phyloP scores from a whole-genome alignment of 331 rosid genomes.

The Quercus lobata region DNA sequence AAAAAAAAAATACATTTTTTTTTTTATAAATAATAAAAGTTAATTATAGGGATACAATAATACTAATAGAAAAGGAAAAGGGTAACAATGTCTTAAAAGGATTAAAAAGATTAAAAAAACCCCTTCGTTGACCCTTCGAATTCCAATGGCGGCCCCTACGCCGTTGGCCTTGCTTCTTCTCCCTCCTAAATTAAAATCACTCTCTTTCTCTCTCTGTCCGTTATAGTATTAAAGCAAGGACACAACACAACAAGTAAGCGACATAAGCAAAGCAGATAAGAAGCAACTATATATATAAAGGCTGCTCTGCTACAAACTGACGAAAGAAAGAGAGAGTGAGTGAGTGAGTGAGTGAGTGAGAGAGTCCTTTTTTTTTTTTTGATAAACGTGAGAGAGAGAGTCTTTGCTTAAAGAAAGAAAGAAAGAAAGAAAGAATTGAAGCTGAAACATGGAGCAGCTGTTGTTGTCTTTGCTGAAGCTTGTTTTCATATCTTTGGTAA shows the following conservation, averaged over 20 bases:
- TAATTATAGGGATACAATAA: slow-evolving; percentile 14
- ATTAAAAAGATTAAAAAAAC: slow-evolving; percentile 4
- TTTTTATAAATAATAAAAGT: not conserved
- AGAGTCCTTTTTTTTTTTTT: too few species aligned
- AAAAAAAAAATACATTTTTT: too few species aligned
- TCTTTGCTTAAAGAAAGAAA: not conserved
- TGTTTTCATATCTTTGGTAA: slow-evolving; percentile 10
- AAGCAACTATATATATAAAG: slow-evolving; percentile 13
- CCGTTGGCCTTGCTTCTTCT: slow-evolving; percentile 68
- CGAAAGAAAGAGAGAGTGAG: not conserved
- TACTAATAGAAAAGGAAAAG: slow-evolving; percentile 22
- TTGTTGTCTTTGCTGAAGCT: slow-evolving; percentile 46
- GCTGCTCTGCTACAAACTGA: slow-evolving; percentile 22
- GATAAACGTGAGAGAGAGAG: too few species aligned
- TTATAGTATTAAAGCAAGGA: slow-evolving; percentile 41
- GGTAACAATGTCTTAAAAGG: slow-evolving; percentile 36
- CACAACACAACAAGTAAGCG: slow-evolving; percentile 38
- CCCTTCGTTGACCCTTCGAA: slow-evolving; percentile 69
- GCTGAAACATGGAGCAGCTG: slow-evolving; percentile 26
- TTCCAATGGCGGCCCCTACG: slow-evolving; percentile 97
- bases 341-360: too few species aligned
- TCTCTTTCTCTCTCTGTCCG: slow-evolving; percentile 1
- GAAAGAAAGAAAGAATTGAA: not conserved
- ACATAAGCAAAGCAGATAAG: slow-evolving; percentile 41
- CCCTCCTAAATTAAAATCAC: not conserved